phyloP scores from a whole-genome alignment of 148 eudicot genomes.

The Heliamphora exappendiculata region DNA sequence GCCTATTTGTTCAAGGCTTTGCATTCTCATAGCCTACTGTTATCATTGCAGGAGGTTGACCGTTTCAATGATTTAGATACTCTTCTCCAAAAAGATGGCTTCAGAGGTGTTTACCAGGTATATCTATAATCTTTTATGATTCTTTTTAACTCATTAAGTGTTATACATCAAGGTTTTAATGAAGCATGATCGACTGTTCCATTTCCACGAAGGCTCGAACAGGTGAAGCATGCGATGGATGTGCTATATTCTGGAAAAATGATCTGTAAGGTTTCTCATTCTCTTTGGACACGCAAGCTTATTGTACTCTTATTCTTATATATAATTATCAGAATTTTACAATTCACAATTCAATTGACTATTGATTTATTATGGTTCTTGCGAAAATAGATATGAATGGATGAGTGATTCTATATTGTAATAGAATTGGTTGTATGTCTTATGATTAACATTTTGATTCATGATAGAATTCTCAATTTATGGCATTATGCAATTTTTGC shows the following conservation, averaged over 20 bases:
- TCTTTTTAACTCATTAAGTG: neutral
- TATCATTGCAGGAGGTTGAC: constrained; percentile 70
- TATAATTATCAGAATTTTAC: too few relatives aligned
- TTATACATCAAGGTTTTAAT: constrained; percentile 7
- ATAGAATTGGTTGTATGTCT: neutral
- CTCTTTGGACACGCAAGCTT: neutral
- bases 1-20: neutral
- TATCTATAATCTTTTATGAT: neutral
- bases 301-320: neutral
- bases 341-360: too few relatives aligned
- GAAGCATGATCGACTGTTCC: neutral
- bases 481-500: too few relatives aligned
- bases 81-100: constrained; percentile 56
- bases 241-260: constrained; percentile 85
- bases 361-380: too few relatives aligned
- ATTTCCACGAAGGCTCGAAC: constrained; percentile 53
- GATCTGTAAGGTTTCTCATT: constrained; percentile 39
- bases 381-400: too few relatives aligned
- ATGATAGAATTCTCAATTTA: too few relatives aligned
- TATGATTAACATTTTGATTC: too few relatives aligned
- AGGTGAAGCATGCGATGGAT: constrained; percentile 85
- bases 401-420: too few relatives aligned
- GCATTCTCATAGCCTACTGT: neutral
- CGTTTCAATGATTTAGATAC: constrained; percentile 53
- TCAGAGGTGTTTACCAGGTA: constrained; percentile 67